Conservation (phyloP, 2,329 filamentous ascomycete genomes). For the Monilinia laxa region DNA sequence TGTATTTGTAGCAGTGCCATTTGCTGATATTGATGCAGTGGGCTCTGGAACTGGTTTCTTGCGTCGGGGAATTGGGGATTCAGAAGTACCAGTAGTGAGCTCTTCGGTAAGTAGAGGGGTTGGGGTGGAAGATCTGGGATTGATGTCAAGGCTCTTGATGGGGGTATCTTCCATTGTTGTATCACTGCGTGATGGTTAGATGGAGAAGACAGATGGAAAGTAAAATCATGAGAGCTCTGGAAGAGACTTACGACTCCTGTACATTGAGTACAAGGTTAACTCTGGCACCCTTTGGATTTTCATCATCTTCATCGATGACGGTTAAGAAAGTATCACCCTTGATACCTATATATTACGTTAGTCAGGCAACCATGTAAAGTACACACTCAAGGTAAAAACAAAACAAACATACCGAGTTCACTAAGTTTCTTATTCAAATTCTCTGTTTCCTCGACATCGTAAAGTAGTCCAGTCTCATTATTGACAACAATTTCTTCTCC, state of each 20-base stretch:
- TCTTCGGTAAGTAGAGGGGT: slow-evolving; percentile 29
- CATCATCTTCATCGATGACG: slow-evolving; percentile 77
- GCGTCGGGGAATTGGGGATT: slow-evolving; percentile 35
- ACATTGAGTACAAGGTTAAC: slow-evolving; percentile 78
- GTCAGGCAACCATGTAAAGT: background rate
- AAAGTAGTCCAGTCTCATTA: slow-evolving; percentile 74
- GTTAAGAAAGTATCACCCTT: slow-evolving; percentile 74
- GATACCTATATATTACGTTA: slow-evolving; percentile 52
- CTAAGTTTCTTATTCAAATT: slow-evolving; percentile 77
- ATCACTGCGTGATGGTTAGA: slow-evolving; percentile 9
- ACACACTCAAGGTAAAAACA: background rate
- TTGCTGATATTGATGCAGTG: background rate
- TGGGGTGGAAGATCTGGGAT: slow-evolving; percentile 30
- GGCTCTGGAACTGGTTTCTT: slow-evolving; percentile 27
- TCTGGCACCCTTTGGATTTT: slow-evolving; percentile 69
- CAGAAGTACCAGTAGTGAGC: slow-evolving; percentile 24
- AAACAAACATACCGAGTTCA: slow-evolving; percentile 61
- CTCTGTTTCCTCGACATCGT: slow-evolving; percentile 85
- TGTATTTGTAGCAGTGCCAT: slow-evolving; percentile 8
- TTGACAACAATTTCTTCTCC: slow-evolving; percentile 77
- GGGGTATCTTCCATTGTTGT: slow-evolving; percentile 50
- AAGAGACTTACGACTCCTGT: slow-evolving; percentile 56
- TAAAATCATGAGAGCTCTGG: background rate
- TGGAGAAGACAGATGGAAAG: too few relatives aligned
- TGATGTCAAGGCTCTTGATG: slow-evolving; percentile 46